These are phyloP conservation scores for Ophiostoma ulmi DNA, from an alignment of 2,329 filamentous ascomycete genomes.

Conservation along the genomic window DNA sequence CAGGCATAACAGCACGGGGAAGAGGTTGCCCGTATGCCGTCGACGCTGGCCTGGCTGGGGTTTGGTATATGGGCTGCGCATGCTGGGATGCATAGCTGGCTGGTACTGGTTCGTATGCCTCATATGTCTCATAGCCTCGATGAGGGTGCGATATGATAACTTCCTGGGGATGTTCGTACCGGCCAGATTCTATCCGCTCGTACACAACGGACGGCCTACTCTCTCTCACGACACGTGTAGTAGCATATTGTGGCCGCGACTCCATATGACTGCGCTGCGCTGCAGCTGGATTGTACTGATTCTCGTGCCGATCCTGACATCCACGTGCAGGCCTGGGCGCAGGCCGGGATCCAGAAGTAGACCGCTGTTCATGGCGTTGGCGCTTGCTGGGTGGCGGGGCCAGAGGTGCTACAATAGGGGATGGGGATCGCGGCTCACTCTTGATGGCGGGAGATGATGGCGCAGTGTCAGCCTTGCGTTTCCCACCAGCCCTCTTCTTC, in stretches of 20 bases:
- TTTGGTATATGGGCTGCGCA: slow-evolving; percentile 28
- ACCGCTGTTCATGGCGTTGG: slow-evolving; percentile 45
- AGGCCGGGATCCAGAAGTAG: slow-evolving; percentile 27
- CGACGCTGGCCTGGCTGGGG: slow-evolving; percentile 1
- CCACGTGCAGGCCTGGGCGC: not conserved
- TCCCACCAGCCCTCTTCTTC: slow-evolving; percentile 52
- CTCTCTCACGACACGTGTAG: slow-evolving; percentile 26
- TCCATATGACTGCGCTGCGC: not conserved
- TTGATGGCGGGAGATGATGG: slow-evolving; percentile 55
- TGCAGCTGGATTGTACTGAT: slow-evolving; percentile 15
- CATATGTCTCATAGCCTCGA: slow-evolving; percentile 19
- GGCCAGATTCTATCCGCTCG: slow-evolving; percentile 32
- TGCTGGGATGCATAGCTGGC: slow-evolving; percentile 33
- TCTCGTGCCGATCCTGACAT: slow-evolving; percentile 20
- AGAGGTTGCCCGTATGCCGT: not conserved
- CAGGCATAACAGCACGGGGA: not conserved
- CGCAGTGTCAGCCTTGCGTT: slow-evolving; percentile 48
- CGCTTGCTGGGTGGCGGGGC: slow-evolving; percentile 54
- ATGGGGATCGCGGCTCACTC: slow-evolving; percentile 59
- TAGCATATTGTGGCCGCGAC: not conserved
- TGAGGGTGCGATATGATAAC: slow-evolving; percentile 15
- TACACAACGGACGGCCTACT: slow-evolving; percentile 37
- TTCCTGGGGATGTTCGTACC: slow-evolving; percentile 28
- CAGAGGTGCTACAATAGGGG: slow-evolving; percentile 51
- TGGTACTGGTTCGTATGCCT: slow-evolving; percentile 31